phyloP scores from a whole-genome alignment of 2,329 filamentous ascomycete species.

The Claviceps spartinae region DNA sequence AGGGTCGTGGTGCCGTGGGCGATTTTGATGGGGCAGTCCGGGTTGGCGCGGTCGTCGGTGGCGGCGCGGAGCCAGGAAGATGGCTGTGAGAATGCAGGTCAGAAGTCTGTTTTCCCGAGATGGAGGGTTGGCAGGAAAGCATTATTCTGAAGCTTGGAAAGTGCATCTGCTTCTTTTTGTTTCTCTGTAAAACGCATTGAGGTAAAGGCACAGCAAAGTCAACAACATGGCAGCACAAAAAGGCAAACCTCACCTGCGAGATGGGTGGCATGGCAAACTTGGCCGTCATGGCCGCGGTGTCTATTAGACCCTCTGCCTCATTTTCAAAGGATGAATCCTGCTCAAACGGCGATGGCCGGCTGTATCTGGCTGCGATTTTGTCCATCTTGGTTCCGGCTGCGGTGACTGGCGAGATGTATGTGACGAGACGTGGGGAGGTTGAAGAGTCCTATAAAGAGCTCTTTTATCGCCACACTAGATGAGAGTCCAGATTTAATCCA shows the following conservation, averaged over 20 bases:
- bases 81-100: slow-evolving; percentile 39
- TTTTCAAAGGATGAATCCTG: slow-evolving; percentile 57
- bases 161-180: too few relatives aligned
- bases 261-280: slow-evolving; percentile 93
- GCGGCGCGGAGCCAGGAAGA: slow-evolving; percentile 91
- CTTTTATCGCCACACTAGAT: too few relatives aligned
- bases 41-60: slow-evolving; percentile 95
- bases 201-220: too few relatives aligned
- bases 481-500: too few relatives aligned
- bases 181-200: too few relatives aligned
- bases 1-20: slow-evolving; percentile 97
- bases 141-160: too few relatives aligned
- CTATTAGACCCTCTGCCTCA: slow-evolving; percentile 60
- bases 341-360: slow-evolving; percentile 54
- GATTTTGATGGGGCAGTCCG: slow-evolving; percentile 96
- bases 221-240: too few relatives aligned
- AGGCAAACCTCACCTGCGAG: slow-evolving; percentile 48
- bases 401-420: not conserved
- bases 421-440: not conserved
- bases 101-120: not conserved
- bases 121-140: too few relatives aligned
- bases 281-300: slow-evolving; percentile 64
- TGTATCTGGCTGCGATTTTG: slow-evolving; percentile 84
- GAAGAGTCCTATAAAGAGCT: too few relatives aligned
- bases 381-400: slow-evolving; percentile 49